Evolutionary conservation across 768 basidiomycete genomes (phyloP).

Genomic region (Agaricus bisporus): DNA sequence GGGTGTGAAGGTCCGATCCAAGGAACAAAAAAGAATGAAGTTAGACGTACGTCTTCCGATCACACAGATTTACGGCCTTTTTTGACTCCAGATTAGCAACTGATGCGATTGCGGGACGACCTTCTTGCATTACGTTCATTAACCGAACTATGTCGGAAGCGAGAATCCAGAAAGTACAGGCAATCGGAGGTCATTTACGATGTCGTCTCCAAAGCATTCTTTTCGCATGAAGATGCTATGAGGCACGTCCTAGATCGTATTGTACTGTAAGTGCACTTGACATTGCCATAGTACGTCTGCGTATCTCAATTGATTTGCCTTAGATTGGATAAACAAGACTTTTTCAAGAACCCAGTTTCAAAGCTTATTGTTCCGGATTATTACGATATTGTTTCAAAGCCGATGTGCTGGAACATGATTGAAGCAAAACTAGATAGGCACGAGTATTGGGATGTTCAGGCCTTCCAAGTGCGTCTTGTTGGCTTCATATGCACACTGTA

Average conservation of each 20-base stretch:
- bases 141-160: constrained; percentile 60
- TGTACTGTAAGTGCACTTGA: constrained; percentile 42
- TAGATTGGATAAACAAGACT: constrained; percentile 61
- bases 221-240: constrained; percentile 58
- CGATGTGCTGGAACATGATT: constrained; percentile 88
- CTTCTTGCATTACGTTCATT: constrained; percentile 68
- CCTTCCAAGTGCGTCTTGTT: constrained; percentile 54
- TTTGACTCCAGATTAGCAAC: constrained; percentile 24
- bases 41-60: constrained; percentile 53
- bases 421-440: constrained; percentile 76
- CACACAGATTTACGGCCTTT: background rate
- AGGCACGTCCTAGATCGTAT: constrained; percentile 66
- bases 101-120: constrained; percentile 67
- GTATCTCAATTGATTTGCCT: background rate
- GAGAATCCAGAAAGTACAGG: constrained; percentile 76
- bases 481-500: background rate
- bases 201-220: constrained; percentile 57
- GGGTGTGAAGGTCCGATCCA: constrained; percentile 56
- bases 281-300: background rate
- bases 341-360: constrained; percentile 82
- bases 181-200: constrained; percentile 64
- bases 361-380: constrained; percentile 83
- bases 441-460: constrained; percentile 71
- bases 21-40: constrained; percentile 78
- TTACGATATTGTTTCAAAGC: constrained; percentile 75